A percentile compares a stretch with the other conserved stretches of the same genome.
Evolutionary conservation across 768 basidiomycete species (phyloP).

Genomic region (Baorangia bicolor): DNA sequence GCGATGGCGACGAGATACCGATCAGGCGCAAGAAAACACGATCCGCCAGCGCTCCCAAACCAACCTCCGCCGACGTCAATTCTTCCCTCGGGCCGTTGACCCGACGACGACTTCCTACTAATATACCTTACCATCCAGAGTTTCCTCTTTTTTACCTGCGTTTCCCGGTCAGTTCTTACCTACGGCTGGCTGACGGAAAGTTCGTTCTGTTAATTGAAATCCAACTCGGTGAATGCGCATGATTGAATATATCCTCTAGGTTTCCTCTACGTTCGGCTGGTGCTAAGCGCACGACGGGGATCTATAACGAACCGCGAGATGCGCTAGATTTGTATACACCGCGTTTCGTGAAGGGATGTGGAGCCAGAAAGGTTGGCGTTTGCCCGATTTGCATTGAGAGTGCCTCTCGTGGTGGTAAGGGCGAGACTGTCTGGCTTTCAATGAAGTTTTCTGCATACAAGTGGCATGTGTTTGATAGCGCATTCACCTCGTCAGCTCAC

Average conservation of each 20-base stretch:
- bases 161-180: slow-evolving; percentile 64
- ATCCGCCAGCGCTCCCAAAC: not conserved
- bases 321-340: slow-evolving; percentile 75
- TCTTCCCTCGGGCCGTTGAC: slow-evolving; percentile 1
- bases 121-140: slow-evolving; percentile 43
- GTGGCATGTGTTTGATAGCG: slow-evolving; percentile 48
- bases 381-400: slow-evolving; percentile 77
- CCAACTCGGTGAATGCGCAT: not conserved
- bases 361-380: slow-evolving; percentile 65
- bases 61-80: not conserved
- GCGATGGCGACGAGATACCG: slow-evolving; percentile 9
- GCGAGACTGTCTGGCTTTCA: slow-evolving; percentile 65
- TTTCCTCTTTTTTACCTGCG: slow-evolving; percentile 69
- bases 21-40: slow-evolving; percentile 14
- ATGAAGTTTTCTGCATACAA: slow-evolving; percentile 85
- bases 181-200: slow-evolving; percentile 40
- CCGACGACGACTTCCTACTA: slow-evolving; percentile 51
- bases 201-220: slow-evolving; percentile 29
- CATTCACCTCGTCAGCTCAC: slow-evolving; percentile 2
- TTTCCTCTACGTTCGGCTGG: slow-evolving; percentile 13
- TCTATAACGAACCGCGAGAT: slow-evolving; percentile 58
- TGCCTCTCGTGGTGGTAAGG: slow-evolving; percentile 58
- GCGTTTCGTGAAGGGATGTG: slow-evolving; percentile 70
- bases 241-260: slow-evolving; percentile 10
- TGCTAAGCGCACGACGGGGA: slow-evolving; percentile 38